Evolutionary conservation across 1,139 yeast species (phyloP).

Genomic region (Nakaseomyces nivariensis): DNA sequence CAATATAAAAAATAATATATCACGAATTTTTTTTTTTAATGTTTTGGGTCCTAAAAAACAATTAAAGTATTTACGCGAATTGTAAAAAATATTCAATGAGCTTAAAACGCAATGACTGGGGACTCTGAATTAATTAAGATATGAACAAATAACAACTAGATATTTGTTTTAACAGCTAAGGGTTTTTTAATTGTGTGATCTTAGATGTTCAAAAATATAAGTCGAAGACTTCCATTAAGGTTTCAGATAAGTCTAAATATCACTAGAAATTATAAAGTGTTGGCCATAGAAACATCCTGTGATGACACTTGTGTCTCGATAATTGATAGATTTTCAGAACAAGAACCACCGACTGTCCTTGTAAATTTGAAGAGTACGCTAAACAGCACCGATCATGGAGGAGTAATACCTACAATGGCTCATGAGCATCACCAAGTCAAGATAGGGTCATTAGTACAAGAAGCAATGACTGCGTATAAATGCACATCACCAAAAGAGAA

Average conservation of each 20-base stretch:
- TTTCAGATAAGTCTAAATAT: not conserved
- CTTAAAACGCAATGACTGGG: too few relatives aligned
- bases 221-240: not conserved
- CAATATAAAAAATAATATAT: not conserved
- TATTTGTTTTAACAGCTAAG: too few relatives aligned
- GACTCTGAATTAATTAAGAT: too few relatives aligned
- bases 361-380: conserved; percentile 59
- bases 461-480: conserved; percentile 26
- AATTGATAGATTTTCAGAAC: conserved; percentile 38
- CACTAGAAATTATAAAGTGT: conserved; percentile 42
- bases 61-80: not conserved
- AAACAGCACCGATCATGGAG: conserved; percentile 60
- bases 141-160: too few relatives aligned
- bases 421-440: conserved; percentile 62
- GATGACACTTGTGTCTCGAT: conserved; percentile 90
- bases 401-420: conserved; percentile 83
- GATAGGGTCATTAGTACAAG: conserved; percentile 39
- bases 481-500: conserved; percentile 17
- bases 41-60: not conserved
- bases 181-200: not conserved
- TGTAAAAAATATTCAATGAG: not conserved
- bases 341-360: conserved; percentile 40
- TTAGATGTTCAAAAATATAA: not conserved
- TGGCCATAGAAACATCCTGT: conserved; percentile 89
- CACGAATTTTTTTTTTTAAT: not conserved